Base-by-base conservation (phyloP, 1,284 basidiomycete species). In the Trametes pubescens region DNA sequence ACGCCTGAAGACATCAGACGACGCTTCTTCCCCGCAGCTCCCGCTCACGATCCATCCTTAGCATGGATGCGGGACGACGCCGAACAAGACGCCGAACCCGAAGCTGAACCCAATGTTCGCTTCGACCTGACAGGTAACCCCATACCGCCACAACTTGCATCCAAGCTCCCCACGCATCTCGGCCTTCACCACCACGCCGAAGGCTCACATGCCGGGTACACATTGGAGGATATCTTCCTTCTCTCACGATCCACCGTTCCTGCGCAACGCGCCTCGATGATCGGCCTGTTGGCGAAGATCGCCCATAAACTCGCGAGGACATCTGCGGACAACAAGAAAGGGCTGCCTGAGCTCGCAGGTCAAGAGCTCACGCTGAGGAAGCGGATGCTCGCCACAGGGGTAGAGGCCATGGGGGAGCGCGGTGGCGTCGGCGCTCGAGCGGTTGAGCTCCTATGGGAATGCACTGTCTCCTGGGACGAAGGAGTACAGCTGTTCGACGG, bases 141-240 rank as follows among this genome's bases (percentile, higher is more conserved):
- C 0, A 88, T 96, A 18, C 80, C 90, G 0, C 65, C 79, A 0
- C 74, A 81, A 1, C 65, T 86, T 2, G 83, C 86, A 1, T 74
- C 80, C 0, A 79, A 79, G 2, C 77, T 96, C 5, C 94, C 94
- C 0, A 90, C 91, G 0, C 89, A 95, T 76, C 83, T 95, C 1
- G 96, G 96, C 1, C 80, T 98, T 24, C 96, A 98, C 76, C 96
- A 98, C 75, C 96, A 98, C 65, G 87, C 93, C 0, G 92, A 94
- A 62, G 89, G 90, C 22, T 76, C 79, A 2, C 86, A 80, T 66
- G 95, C 96, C 0, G 96, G 96, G 0, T 98, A 98, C 76, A 96
- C 94, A 0, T 78, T 97, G 0, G 88, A 92, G 40, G 96, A 98
- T 66, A 83, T 98, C n/a, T 87, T 96, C 51, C 80, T 94, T 51